A percentile compares a stretch with the other conserved stretches of the same genome.
Conservation (phyloP, 495 filamentous ascomycete species). For the Evernia prunastri region DNA sequence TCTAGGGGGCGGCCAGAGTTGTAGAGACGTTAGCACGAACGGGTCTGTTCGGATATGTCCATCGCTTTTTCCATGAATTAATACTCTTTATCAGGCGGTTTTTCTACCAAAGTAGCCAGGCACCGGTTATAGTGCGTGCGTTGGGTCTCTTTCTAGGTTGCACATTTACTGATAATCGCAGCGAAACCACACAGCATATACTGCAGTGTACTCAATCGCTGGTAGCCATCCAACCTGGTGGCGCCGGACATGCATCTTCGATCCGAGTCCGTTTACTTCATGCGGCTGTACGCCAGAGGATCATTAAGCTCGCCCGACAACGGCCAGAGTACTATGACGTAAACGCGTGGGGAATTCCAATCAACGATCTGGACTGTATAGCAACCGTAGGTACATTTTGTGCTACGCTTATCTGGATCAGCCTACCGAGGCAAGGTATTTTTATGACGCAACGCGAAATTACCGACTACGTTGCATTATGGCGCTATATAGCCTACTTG, state of each 20-base stretch:
- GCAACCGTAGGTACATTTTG: conserved; percentile 61
- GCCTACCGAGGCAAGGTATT: conserved; percentile 64
- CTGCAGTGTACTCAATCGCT: conserved; percentile 58
- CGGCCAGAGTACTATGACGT: conserved; percentile 55
- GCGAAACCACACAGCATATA: conserved; percentile 54
- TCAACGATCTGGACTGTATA: conserved; percentile 65
- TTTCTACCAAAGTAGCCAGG: conserved; percentile 60
- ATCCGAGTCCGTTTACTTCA: conserved; percentile 67
- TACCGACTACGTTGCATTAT: conserved; percentile 61
- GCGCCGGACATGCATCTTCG: conserved; percentile 56
- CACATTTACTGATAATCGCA: conserved; percentile 4
- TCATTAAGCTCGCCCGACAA: conserved; percentile 47
- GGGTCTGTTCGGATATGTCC: conserved; percentile 27
- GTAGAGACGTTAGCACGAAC: conserved; percentile 72
- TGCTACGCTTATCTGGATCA: conserved; percentile 55
- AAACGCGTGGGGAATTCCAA: conserved; percentile 53
- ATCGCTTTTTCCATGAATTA: not conserved
- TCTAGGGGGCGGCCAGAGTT: conserved; percentile 32
- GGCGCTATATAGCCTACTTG: conserved; percentile 62
- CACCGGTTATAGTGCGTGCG: conserved; percentile 51
- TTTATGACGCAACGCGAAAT: conserved; percentile 51
- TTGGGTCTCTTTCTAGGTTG: not conserved
- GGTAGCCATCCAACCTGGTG: conserved; percentile 56
- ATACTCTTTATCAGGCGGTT: conserved; percentile 46
- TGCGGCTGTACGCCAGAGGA: conserved; percentile 59